phyloP scores from a whole-genome alignment of 169 alveolate genomes.

The Eimeria acervulina region DNA sequence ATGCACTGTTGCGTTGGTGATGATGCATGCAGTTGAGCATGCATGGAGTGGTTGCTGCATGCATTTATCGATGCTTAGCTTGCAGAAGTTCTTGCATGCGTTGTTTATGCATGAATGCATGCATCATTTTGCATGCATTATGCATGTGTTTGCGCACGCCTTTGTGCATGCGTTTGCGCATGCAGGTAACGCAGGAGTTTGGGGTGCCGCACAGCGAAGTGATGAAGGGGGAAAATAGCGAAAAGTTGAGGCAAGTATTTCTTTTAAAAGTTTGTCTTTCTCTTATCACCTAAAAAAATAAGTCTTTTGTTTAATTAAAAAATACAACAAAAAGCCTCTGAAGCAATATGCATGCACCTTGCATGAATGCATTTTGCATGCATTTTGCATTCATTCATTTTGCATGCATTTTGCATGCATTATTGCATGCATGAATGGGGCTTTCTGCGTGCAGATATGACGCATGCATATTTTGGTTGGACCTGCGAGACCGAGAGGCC shows the following conservation, averaged over 20 bases:
- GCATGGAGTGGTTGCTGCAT: background rate
- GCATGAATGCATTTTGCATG: no score
- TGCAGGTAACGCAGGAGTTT: conserved; percentile 16
- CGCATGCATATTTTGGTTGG: conserved; percentile 80
- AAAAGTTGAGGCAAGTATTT: background rate
- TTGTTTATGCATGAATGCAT: background rate
- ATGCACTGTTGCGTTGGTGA: background rate
- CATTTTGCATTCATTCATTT: no score
- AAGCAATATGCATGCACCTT: background rate
- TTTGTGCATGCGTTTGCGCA: background rate
- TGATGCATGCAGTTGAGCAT: background rate
- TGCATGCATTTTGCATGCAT: background rate
- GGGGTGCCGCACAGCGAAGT: conserved; percentile 76
- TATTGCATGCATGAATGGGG: background rate
- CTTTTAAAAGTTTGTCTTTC: no score
- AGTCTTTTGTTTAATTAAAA: no score
- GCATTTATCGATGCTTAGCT: background rate
- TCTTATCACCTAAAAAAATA: no score
- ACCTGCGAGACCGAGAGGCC: conserved; percentile 36
- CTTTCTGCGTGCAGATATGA: conserved; percentile 58
- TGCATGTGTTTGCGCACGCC: background rate
- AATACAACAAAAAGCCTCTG: no score
- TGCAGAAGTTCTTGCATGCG: background rate
- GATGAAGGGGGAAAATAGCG: conserved; percentile 30
- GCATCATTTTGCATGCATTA: background rate